Evolutionary conservation across 1,284 basidiomycete genomes (phyloP).

Genomic region (Erythrobasidium hasegawianum): DNA sequence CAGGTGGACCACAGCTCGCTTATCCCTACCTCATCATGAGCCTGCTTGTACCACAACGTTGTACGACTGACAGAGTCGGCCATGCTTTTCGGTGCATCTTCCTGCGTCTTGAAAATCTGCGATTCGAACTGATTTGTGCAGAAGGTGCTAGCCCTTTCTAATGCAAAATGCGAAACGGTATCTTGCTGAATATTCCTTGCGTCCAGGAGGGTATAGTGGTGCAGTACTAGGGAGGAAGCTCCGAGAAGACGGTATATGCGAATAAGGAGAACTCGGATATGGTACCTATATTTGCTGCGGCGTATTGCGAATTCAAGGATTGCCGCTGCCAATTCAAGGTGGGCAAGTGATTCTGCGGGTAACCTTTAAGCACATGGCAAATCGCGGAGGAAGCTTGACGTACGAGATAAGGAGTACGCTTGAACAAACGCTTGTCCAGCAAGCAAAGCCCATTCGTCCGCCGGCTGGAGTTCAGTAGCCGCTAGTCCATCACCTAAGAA

Average conservation of each 20-base stretch:
- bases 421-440: conserved; percentile 65
- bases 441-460: conserved; percentile 75
- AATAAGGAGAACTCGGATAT: conserved; percentile 67
- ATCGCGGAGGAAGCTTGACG: conserved; percentile 21
- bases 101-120: neutral
- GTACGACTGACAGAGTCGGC: conserved; percentile 28
- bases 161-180: conserved; percentile 72
- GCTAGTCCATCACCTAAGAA: conserved; percentile 57
- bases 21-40: conserved; percentile 10
- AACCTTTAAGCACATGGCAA: conserved; percentile 7
- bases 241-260: conserved; percentile 76
- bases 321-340: conserved; percentile 61
- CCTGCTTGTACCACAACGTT: conserved; percentile 51
- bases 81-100: neutral
- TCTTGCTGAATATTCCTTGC: conserved; percentile 79
- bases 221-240: conserved; percentile 60
- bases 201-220: conserved; percentile 69
- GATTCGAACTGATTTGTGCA: conserved; percentile 55
- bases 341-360: conserved; percentile 54
- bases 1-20: conserved; percentile 57
- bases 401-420: conserved; percentile 55
- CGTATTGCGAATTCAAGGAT: conserved; percentile 67
- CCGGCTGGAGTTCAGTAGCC: conserved; percentile 75
- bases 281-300: conserved; percentile 72
- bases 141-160: conserved; percentile 73